Conservation (phyloP, 2,329 filamentous ascomycete genomes). For the Cryphonectria naterciae region DNA sequence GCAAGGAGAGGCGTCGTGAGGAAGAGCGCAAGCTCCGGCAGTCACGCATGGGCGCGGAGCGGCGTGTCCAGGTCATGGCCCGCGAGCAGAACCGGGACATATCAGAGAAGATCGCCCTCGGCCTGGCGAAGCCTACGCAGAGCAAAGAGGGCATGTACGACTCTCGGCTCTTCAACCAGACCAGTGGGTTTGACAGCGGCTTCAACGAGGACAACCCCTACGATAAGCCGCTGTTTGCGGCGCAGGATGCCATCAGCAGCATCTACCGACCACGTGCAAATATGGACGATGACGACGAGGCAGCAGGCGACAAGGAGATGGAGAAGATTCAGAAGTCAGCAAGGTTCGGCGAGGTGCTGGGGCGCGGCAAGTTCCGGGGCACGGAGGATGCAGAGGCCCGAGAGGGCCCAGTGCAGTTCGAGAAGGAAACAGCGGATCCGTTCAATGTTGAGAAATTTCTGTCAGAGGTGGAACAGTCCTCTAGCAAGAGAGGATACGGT, state of each 20-base stretch:
- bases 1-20: constrained; percentile 78
- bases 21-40: constrained; percentile 89
- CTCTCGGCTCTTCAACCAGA: constrained; percentile 91
- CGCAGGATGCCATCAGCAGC: constrained; percentile 90
- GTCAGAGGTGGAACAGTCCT: constrained; percentile 70
- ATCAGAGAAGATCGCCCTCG: constrained; percentile 93
- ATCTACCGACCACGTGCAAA: constrained; percentile 86
- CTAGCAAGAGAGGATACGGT: constrained; percentile 73
- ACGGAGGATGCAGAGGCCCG: constrained; percentile 81
- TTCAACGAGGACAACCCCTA: constrained; percentile 98
- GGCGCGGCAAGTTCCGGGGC: constrained; percentile 89
- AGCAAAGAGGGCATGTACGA: constrained; percentile 96
- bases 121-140: constrained; percentile 91
- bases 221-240: constrained; percentile 95
- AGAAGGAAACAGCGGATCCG: constrained; percentile 83
- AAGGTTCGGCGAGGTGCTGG: constrained; percentile 83
- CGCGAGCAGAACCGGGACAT: constrained; percentile 96
- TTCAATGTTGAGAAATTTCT: constrained; percentile 97
- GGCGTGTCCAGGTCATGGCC: constrained; percentile 88
- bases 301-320: constrained; percentile 80
- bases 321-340: constrained; percentile 84
- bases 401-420: constrained; percentile 94
- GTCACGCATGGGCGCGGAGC: constrained; percentile 93
- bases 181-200: constrained; percentile 84
- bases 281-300: constrained; percentile 76